Evolutionary conservation across 1,139 yeast species (phyloP), one percentile per base, ranked within the genome.

Genomic region (Geotrichum macrosporum): DNA sequence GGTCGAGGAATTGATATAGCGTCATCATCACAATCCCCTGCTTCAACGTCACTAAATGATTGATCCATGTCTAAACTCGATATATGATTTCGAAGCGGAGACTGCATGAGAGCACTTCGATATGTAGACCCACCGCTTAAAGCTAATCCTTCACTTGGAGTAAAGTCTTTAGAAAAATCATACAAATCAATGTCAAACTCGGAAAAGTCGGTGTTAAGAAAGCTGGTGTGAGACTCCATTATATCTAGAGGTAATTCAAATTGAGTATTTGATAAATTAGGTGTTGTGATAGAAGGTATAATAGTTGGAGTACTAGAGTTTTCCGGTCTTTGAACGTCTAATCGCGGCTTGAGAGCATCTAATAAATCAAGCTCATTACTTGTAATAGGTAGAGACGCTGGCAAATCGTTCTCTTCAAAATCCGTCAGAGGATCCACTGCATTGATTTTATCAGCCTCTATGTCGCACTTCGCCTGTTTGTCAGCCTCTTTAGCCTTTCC

Each of bases 1-100:
- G 75, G 74, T 1, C 74, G 70, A 1, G 84, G 84, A 10, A 78
- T 69, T n/a, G 46, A 13, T 2, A 31, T 27, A 16, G 39, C 27
- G 12, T 44, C 50, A 10, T 32, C 31, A 16, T 22, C 30, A n/a
- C 37, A 21, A 10, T 37, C 43, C 20, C 26, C 20, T 12, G 21
- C 35, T 24, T 35, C 24, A 26, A 27, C 13, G 5, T 29, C 31
- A 9, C 24, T 19, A 12, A 22, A 27, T 12, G 39, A 19, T n/a
- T 34, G 15, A 24, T 24, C 27, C 6, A 24, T 10, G 10, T 32
- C 29, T 5, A 16, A 5, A 20, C 29, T 15, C 12, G 27, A 9
- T 24, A n/a, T n/a, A n/a, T 39, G 40, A 34, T 54, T 47, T 8
- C 59, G 44, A 3, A 51, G 44, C 1, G 59, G 58, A 3, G 49